These are phyloP conservation scores for Pyrus hybrid DNA, from an alignment of 331 rosid species.

Conservation along the genomic window DNA sequence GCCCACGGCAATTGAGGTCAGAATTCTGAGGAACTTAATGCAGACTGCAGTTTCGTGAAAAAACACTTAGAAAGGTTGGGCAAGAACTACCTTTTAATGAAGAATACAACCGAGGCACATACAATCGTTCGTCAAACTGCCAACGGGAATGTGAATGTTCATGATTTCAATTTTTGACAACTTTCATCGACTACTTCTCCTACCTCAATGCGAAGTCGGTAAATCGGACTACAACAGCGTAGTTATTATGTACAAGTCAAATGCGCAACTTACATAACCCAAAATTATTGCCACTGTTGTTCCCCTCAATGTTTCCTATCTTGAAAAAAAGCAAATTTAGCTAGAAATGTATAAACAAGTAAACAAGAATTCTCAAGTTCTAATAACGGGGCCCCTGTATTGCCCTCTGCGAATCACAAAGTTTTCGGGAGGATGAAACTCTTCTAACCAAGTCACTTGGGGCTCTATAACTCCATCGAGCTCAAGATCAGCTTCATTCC, in stretches of 20 bases:
- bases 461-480: constrained; percentile 43
- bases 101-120: neutral
- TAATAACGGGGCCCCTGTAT: constrained; percentile 85
- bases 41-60: too few species aligned
- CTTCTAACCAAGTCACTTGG: constrained; percentile 80
- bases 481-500: constrained; percentile 37
- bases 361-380: constrained; percentile 49
- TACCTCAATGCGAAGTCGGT: constrained; percentile 26
- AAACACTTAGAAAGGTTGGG: neutral
- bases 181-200: constrained; percentile 27
- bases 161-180: constrained; percentile 1
- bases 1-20: too few species aligned
- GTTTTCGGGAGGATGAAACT: constrained; percentile 81
- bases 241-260: constrained; percentile 62
- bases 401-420: constrained; percentile 87
- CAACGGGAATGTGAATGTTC: constrained; percentile 3
- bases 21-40: too few species aligned
- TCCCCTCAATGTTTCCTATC: constrained; percentile 33
- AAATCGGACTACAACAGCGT: constrained; percentile 24
- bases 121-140: constrained; percentile 7
- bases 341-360: constrained; percentile 30
- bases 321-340: constrained; percentile 24
- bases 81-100: neutral
- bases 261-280: constrained; percentile 11
- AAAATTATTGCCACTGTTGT: constrained; percentile 37